phyloP scores from a whole-genome alignment of 2,329 filamentous ascomycete genomes.

The Sarocladium brachiariae region DNA sequence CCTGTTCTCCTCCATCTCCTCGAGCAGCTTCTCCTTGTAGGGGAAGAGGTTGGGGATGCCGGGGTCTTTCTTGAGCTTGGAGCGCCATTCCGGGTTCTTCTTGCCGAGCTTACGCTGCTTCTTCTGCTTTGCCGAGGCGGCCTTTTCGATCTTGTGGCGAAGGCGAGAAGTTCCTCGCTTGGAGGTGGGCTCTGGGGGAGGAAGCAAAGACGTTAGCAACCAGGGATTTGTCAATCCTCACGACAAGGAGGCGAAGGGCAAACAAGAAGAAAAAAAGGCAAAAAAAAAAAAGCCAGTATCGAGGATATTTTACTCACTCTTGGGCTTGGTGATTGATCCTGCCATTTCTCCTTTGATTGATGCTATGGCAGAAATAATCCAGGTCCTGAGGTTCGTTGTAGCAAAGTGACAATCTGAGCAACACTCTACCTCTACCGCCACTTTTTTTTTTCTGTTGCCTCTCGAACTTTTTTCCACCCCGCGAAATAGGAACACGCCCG shows the following conservation, averaged over 20 bases:
- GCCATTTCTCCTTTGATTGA: too few relatives aligned
- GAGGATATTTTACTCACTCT: too few relatives aligned
- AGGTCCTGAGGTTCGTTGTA: not conserved
- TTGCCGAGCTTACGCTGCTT: conserved; percentile 86
- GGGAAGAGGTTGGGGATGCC: conserved; percentile 97
- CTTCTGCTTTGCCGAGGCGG: conserved; percentile 79
- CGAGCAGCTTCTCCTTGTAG: conserved; percentile 91
- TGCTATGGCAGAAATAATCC: too few relatives aligned
- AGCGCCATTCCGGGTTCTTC: conserved; percentile 96
- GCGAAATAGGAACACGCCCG: not conserved
- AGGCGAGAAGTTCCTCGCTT: conserved; percentile 87
- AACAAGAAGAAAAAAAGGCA: too few relatives aligned
- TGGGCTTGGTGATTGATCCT: conserved; percentile 48
- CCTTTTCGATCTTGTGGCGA: conserved; percentile 93
- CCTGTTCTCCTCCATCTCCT: conserved; percentile 88
- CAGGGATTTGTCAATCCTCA: too few relatives aligned
- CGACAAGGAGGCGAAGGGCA: too few relatives aligned
- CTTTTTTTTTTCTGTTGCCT: conserved; percentile 1
- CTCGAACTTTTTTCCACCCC: conserved; percentile 8
- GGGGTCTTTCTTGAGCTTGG: conserved; percentile 93
- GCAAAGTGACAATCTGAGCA: not conserved
- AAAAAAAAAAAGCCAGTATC: too few relatives aligned
- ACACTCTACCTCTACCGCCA: not conserved
- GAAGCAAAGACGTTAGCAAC: not conserved
- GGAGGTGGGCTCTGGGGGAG: conserved; percentile 72